These are phyloP conservation scores for Neurospora sp. DNA, from an alignment of 495 filamentous ascomycete species.

Conservation along the genomic window DNA sequence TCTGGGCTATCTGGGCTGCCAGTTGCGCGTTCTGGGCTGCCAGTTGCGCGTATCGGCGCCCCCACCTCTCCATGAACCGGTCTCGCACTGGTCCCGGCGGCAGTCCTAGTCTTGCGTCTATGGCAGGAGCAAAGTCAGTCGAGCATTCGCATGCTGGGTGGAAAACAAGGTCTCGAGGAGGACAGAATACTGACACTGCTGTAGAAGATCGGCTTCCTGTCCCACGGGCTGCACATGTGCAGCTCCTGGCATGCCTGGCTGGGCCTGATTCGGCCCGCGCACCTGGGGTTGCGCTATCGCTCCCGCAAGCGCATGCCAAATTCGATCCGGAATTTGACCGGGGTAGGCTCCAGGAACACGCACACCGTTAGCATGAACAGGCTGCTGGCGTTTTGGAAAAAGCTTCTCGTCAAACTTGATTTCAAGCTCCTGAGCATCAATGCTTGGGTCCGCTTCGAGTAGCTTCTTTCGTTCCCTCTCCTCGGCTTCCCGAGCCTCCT, in stretches of 20 bases:
- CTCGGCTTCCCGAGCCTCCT: conserved; percentile 59
- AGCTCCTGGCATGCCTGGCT: not conserved
- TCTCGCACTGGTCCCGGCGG: not conserved
- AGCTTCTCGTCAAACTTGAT: conserved; percentile 51
- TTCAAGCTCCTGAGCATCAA: conserved; percentile 46
- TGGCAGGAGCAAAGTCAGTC: not conserved
- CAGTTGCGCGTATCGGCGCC: not conserved
- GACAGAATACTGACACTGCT: not conserved
- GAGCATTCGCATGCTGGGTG: not conserved
- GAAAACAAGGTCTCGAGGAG: not conserved
- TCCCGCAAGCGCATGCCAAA: not conserved
- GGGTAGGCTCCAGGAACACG: not conserved
- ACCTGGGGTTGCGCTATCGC: not conserved
- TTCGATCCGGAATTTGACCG: not conserved
- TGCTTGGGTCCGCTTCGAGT: conserved; percentile 47
- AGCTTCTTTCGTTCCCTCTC: conserved; percentile 47
- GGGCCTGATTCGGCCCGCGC: not conserved
- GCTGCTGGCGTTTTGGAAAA: conserved; percentile 24
- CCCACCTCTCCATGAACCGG: not conserved
- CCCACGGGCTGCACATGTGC: not conserved
- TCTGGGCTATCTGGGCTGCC: not conserved
- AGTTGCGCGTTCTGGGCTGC: not conserved
- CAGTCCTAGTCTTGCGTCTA: not conserved
- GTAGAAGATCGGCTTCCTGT: not conserved
- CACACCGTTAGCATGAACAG: not conserved